Conservation (phyloP, 345 rosid genomes). For the Conringia planisiliqua region DNA sequence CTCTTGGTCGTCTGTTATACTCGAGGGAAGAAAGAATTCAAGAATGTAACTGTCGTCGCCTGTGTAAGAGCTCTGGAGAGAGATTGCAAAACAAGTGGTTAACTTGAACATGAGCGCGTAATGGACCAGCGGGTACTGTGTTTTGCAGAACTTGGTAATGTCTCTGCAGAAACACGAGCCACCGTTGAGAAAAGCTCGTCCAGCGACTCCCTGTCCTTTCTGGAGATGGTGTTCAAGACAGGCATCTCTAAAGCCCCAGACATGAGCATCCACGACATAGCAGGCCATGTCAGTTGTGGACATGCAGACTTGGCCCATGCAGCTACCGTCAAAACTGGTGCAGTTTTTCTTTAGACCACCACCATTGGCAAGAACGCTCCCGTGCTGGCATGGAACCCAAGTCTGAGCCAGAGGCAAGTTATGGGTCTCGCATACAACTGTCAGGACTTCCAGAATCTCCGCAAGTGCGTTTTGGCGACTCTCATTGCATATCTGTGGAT, state of each 20-base stretch:
- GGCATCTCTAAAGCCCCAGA: conserved; percentile 92
- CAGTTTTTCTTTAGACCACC: conserved; percentile 90
- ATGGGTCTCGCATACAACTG: conserved; percentile 81
- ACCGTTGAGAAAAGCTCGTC: conserved; percentile 74
- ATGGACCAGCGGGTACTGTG: conserved; percentile 82
- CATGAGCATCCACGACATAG: conserved; percentile 75
- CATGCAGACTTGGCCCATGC: conserved; percentile 91
- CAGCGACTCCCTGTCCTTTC: conserved; percentile 94
- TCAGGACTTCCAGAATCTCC: conserved; percentile 84
- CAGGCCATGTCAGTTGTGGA: conserved; percentile 83
- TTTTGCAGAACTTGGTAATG: conserved; percentile 69
- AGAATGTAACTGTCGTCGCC: conserved; percentile 83
- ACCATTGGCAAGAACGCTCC: conserved; percentile 71
- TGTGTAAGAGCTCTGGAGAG: conserved; percentile 71
- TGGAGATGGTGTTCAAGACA: conserved; percentile 94
- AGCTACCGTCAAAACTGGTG: conserved; percentile 82
- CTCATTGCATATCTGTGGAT: conserved; percentile 79
- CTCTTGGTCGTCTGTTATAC: conserved; percentile 39
- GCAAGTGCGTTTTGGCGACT: conserved; percentile 87
- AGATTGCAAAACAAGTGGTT: conserved; percentile 73
- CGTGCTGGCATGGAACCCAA: conserved; percentile 94
- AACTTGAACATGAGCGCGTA: conserved; percentile 85
- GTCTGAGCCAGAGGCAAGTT: conserved; percentile 95
- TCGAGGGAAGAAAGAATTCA: conserved; percentile 77
- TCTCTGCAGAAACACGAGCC: conserved; percentile 78